Conservation (phyloP, 305 asterid species). For the Rubia peregrina region DNA sequence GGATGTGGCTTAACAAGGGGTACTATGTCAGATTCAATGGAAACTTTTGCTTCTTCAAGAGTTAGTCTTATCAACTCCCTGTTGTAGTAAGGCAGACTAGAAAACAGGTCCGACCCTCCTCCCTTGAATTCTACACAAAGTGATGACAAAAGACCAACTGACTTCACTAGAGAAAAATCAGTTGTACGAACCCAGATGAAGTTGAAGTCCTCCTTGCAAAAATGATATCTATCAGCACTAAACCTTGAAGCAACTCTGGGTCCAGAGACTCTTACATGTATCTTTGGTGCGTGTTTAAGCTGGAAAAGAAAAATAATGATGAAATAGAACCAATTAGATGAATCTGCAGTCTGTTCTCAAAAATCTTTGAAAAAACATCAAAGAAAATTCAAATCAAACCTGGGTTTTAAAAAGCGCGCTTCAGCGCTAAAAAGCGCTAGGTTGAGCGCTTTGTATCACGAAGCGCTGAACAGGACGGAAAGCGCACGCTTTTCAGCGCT, state of each 20-base stretch:
- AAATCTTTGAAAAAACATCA: background rate
- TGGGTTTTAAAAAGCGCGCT: too few relatives aligned
- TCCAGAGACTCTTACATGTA: constrained; percentile 61
- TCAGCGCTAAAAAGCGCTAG: too few relatives aligned
- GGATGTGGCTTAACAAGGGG: constrained; percentile 47
- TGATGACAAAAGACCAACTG: constrained; percentile 62
- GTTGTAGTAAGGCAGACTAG: constrained; percentile 44
- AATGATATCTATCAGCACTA: constrained; percentile 47
- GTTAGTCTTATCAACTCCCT: constrained; percentile 34
- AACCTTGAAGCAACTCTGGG: constrained; percentile 52
- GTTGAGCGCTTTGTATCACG: too few relatives aligned
- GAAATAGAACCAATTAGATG: background rate
- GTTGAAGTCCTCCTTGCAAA: constrained; percentile 70
- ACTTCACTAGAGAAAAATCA: constrained; percentile 62
- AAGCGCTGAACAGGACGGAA: too few relatives aligned
- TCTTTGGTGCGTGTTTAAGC: constrained; percentile 84
- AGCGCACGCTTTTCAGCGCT: too few relatives aligned
- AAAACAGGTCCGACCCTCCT: constrained; percentile 32
- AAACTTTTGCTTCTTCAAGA: constrained; percentile 35
- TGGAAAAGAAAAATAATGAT: constrained; percentile 20
- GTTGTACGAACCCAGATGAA: constrained; percentile 78
- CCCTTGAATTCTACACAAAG: constrained; percentile 63
- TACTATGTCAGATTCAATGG: constrained; percentile 43
- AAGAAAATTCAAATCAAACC: background rate
- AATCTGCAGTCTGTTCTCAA: background rate